Base-by-base conservation (phyloP, 305 asterid genomes). In the Solanum hybrid region DNA sequence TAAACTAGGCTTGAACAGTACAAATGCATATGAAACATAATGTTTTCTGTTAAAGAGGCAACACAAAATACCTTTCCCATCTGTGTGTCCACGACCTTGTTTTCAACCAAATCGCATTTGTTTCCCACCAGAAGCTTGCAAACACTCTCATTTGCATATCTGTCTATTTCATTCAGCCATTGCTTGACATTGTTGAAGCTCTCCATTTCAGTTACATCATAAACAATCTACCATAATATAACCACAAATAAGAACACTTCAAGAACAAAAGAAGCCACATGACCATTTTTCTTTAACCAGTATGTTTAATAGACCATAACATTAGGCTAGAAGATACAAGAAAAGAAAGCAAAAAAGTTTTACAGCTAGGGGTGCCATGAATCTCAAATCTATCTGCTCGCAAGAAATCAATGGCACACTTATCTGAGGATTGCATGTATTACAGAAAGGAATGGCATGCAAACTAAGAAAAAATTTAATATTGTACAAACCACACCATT, bases 171-270 rank as follows among this genome's bases (percentile, higher is more conserved):
- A 92, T 91, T 97, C 78, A 97, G 94, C 99, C 99, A 97, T 91
- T 97, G 99, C 93, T 97, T 97, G 51, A 97, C 99, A 93, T 97
- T 96, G 96, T 96, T 95, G 97, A 96, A 97, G 95, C 99, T 97
- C 95, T 97, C 99, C 98, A 95, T 95, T 88, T 96, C 99, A 85
- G 99, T 97, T 51, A 97, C 99, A 92, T 97, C 99, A 78, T 97
- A 97, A 89, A 97, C 99, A 89, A 97, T 95, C 99, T 96, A 89
- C 91, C 36, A 84, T 90, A 91, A 86, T 90, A 35, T 56, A 87
- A 37, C 91, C 38, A 89, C 40, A 88, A 14, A 69, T 87, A 34
- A 90, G 92, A 91, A 88, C 85, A 84, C 82, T 77, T 88, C 32
- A 36, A 22, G 66, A 84, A 60, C 36, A 60, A 88, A 38, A 10